These are phyloP conservation scores for Allomyces arbusculus DNA, from an alignment of 192 early-diverging fungal species.

Conservation along the genomic window DNA sequence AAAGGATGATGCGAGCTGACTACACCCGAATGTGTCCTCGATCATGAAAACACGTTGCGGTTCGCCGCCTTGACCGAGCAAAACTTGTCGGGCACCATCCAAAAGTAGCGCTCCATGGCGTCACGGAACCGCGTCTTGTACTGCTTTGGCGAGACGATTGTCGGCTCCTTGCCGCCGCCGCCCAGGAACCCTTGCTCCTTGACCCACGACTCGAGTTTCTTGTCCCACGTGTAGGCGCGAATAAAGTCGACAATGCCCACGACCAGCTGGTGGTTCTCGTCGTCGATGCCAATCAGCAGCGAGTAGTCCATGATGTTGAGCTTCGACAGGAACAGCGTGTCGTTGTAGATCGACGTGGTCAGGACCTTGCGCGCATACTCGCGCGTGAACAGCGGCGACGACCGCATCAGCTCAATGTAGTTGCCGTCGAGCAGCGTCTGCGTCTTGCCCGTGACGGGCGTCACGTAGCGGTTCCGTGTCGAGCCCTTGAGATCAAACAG, in stretches of 20 bases:
- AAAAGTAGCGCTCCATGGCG: constrained; percentile 82
- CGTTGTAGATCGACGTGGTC: constrained; percentile 69
- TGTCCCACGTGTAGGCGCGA: constrained; percentile 96
- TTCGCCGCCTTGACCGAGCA: neutral
- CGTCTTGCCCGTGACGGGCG: neutral
- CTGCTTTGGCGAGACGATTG: constrained; percentile 85
- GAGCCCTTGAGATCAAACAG: constrained; percentile 91
- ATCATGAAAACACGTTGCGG: no score
- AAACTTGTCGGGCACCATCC: constrained; percentile 59
- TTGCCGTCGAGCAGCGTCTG: neutral
- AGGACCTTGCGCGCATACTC: constrained; percentile 75
- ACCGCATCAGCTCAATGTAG: constrained; percentile 36
- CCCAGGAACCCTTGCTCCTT: constrained; percentile 82
- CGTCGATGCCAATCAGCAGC: constrained; percentile 81
- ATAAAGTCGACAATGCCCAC: constrained; percentile 99
- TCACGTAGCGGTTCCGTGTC: constrained; percentile 77
- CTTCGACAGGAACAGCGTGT: constrained; percentile 80
- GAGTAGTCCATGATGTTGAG: constrained; percentile 98
- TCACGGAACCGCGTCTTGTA: constrained; percentile 83
- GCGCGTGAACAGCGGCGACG: constrained; percentile 76
- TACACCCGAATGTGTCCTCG: no score
- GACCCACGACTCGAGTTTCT: constrained; percentile 94
- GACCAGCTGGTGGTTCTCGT: constrained; percentile 61
- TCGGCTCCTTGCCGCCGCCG: constrained; percentile 79
- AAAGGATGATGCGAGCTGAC: no score